Evolutionary conservation across 106 monocot genomes (phyloP).

Genomic region (Phalaenopsis aphrodite): DNA sequence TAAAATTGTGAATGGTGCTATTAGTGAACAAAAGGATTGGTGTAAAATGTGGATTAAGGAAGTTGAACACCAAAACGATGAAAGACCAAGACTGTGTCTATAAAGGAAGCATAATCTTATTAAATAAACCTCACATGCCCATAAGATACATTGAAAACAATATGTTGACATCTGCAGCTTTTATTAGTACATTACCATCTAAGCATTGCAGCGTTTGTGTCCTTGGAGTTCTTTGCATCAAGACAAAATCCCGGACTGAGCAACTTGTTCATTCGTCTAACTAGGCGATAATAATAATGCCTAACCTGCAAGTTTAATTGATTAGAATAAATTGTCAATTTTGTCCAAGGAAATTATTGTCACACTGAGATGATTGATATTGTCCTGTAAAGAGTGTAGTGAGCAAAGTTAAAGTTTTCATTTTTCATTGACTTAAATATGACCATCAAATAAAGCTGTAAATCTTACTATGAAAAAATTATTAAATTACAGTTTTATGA

Average conservation of each 20-base stretch:
- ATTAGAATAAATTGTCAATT: constrained; percentile 1
- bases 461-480: not conserved
- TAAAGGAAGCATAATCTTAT: not conserved
- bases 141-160: not conserved
- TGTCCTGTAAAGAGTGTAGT: not conserved
- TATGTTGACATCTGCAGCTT: not conserved
- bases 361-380: not conserved
- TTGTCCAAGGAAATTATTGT: not conserved
- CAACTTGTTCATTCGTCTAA: constrained; percentile 97
- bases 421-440: not conserved
- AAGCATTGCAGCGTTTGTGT: constrained; percentile 98
- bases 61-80: not conserved
- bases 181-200: constrained; percentile 52
- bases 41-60: not conserved
- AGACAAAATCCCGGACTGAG: constrained; percentile 81
- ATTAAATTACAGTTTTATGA: not conserved
- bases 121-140: not conserved
- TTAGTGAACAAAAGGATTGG: not conserved
- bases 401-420: not conserved
- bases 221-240: constrained; percentile 95
- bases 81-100: not conserved
- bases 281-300: constrained; percentile 97
- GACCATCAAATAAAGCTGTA: not conserved
- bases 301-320: constrained; percentile 55
- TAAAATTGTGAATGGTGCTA: not conserved